A percentile compares a stretch with the other conserved stretches of the same genome.
Conservation (phyloP, 805 yeast species). For the Candida odintsovae region DNA sequence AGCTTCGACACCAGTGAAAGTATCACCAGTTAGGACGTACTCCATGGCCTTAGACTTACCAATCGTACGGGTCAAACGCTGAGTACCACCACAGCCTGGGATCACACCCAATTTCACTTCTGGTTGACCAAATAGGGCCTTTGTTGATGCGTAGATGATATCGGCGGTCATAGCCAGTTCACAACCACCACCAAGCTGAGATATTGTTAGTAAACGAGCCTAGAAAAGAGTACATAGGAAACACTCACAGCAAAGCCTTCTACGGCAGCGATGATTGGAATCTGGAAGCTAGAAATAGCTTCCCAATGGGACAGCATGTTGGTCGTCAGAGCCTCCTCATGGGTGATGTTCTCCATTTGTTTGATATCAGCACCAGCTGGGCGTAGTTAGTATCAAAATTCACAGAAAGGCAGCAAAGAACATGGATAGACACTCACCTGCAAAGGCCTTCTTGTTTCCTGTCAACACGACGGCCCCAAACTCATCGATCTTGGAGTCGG, state of each 20-base stretch:
- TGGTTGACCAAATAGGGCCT: constrained; percentile 49
- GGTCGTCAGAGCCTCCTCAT: constrained; percentile 29
- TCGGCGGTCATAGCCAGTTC: constrained; percentile 49
- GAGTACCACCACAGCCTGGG: constrained; percentile 52
- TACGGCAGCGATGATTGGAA: constrained; percentile 51
- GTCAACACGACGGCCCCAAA: constrained; percentile 45
- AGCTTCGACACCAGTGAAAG: constrained; percentile 39
- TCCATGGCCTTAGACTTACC: constrained; percentile 49
- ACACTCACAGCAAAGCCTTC: constrained; percentile 37
- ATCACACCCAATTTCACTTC: constrained; percentile 47
- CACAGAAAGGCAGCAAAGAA: neutral
- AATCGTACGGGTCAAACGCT: constrained; percentile 40
- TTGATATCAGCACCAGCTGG: constrained; percentile 52
- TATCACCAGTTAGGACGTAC: constrained; percentile 40
- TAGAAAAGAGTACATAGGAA: neutral
- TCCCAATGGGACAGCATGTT: constrained; percentile 37
- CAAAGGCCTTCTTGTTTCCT: constrained; percentile 42
- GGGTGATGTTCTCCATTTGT: constrained; percentile 37
- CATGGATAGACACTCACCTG: constrained; percentile 16
- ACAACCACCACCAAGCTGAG: constrained; percentile 47
- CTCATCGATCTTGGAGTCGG: constrained; percentile 22
- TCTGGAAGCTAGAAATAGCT: constrained; percentile 29
- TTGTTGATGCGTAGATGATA: constrained; percentile 42
- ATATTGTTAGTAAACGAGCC: neutral
- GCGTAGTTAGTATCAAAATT: constrained; percentile 1